These are phyloP conservation scores for Leishmania tarentolae DNA, from an alignment of 208 protist species.

Conservation along the genomic window DNA sequence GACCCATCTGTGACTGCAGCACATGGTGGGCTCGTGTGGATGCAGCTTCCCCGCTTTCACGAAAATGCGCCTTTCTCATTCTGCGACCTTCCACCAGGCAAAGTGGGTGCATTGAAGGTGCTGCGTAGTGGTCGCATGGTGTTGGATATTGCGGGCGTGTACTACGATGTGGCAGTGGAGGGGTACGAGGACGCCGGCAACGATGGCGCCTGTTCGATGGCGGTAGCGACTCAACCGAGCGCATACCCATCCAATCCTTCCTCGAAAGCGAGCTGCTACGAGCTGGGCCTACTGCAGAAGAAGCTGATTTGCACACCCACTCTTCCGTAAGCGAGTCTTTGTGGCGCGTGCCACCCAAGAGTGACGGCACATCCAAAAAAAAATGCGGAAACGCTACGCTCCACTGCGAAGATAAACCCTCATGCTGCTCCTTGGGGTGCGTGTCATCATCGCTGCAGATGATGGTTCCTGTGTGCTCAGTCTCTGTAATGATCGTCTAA, in stretches of 20 bases:
- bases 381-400: background rate
- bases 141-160: conserved; percentile 70
- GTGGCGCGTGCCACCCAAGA: background rate
- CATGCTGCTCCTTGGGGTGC: background rate
- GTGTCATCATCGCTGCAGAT: background rate
- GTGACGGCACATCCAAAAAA: background rate
- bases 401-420: background rate
- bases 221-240: conserved; percentile 48
- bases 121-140: conserved; percentile 81
- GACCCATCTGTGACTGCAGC: background rate
- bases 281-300: conserved; percentile 65
- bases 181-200: conserved; percentile 38
- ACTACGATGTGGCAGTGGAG: conserved; percentile 76
- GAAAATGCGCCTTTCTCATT: conserved; percentile 51
- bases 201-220: conserved; percentile 48
- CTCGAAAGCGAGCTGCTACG: conserved; percentile 59
- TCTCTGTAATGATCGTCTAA: background rate
- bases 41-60: conserved; percentile 83
- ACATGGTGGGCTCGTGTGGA: conserved; percentile 53
- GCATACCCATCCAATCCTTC: conserved; percentile 33
- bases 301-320: conserved; percentile 83
- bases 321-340: conserved; percentile 25
- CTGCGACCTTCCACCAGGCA: conserved; percentile 56
- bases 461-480: background rate
- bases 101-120: conserved; percentile 82